Evolutionary conservation across 2,329 filamentous ascomycete genomes (phyloP).

Genomic region (Camptophora hylomeconis): DNA sequence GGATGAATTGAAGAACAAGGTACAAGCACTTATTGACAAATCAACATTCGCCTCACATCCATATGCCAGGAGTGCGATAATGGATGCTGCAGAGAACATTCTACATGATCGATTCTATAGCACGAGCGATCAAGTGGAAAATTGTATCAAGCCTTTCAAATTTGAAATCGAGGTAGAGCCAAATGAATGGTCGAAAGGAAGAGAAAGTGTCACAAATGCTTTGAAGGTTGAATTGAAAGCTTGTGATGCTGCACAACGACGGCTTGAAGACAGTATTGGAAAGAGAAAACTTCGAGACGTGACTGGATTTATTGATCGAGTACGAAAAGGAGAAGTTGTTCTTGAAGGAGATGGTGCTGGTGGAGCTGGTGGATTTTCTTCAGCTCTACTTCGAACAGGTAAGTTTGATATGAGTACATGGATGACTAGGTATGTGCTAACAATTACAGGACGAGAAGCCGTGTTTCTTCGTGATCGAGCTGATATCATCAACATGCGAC

Average conservation of each 20-base stretch:
- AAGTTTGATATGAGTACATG: conserved; percentile 19
- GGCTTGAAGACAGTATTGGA: conserved; percentile 64
- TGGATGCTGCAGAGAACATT: conserved; percentile 77
- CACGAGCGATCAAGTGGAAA: conserved; percentile 94
- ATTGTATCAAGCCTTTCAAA: conserved; percentile 98
- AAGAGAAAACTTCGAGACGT: conserved; percentile 80
- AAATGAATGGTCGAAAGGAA: conserved; percentile 71
- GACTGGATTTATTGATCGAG: conserved; percentile 78
- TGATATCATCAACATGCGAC: conserved; percentile 79
- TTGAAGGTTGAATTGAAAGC: conserved; percentile 80
- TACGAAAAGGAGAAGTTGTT: conserved; percentile 69
- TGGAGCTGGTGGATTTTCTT: conserved; percentile 87
- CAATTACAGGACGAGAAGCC: conserved; percentile 63
- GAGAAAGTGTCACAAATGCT: conserved; percentile 67
- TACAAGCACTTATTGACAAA: conserved; percentile 63
- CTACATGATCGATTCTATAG: conserved; percentile 91
- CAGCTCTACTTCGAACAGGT: conserved; percentile 74
- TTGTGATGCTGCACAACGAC: conserved; percentile 65
- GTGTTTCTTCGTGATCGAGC: conserved; percentile 87
- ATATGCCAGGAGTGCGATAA: conserved; percentile 84
- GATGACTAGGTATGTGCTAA: conserved; percentile 10
- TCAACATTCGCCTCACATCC: conserved; percentile 86
- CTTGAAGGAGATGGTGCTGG: conserved; percentile 72
- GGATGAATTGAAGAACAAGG: conserved; percentile 69
- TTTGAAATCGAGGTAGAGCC: conserved; percentile 94